Conservation (phyloP, 2,329 filamentous ascomycete genomes). For the Dothistroma septosporum region DNA sequence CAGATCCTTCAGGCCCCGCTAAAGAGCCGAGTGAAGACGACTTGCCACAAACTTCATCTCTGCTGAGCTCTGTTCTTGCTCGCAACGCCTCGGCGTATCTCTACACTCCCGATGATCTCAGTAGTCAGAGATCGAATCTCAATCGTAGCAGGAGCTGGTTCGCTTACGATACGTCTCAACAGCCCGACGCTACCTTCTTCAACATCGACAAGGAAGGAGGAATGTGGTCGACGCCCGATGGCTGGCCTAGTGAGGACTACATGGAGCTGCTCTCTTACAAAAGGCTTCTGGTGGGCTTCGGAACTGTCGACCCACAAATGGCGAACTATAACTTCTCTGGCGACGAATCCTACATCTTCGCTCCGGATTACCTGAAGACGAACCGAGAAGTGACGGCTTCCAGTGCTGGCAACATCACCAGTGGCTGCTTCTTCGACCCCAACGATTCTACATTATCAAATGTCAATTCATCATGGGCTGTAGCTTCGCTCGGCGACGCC, state of each 20-base stretch:
- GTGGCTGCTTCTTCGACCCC: conserved; percentile 53
- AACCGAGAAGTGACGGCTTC: conserved; percentile 34
- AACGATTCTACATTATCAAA: conserved; percentile 40
- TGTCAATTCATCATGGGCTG: conserved; percentile 54
- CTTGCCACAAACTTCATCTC: conserved; percentile 44
- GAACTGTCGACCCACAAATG: conserved; percentile 56
- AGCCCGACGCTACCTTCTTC: conserved; percentile 53
- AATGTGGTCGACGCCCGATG: conserved; percentile 49
- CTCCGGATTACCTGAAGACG: conserved; percentile 42
- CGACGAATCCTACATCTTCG: conserved; percentile 53
- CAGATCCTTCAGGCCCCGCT: conserved; percentile 42
- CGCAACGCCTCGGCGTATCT: conserved; percentile 48
- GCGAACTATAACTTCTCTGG: conserved; percentile 50
- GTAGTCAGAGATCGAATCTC: conserved; percentile 52
- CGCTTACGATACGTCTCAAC: conserved; percentile 37
- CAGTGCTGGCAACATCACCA: conserved; percentile 41
- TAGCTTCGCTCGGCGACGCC: conserved; percentile 26
- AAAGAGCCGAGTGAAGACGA: conserved; percentile 35
- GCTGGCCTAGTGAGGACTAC: conserved; percentile 61
- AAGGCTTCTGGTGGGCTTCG: conserved; percentile 54
- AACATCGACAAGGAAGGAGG: conserved; percentile 37
- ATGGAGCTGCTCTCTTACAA: conserved; percentile 49
- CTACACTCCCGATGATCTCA: conserved; percentile 52
- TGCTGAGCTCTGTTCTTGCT: conserved; percentile 48
- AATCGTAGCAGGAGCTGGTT: conserved; percentile 54